Conservation (phyloP, 495 filamentous ascomycete genomes). For the Friedmanniomyces endolithicus region DNA sequence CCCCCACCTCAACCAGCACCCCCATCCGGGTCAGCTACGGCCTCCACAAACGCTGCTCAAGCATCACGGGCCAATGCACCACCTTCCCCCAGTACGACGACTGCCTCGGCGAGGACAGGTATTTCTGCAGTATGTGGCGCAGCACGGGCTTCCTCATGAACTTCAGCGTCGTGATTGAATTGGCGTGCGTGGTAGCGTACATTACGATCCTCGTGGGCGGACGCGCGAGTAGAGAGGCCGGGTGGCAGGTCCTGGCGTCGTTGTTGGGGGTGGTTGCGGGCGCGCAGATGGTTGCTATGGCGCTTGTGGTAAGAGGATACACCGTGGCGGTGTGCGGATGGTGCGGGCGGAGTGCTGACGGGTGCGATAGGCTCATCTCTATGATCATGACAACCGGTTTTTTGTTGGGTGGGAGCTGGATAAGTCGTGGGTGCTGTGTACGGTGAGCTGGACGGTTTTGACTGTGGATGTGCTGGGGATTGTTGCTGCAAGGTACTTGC, state of each 20-base stretch:
- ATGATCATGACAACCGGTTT: slow-evolving; percentile 75
- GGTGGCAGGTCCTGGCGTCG: slow-evolving; percentile 61
- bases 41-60: slow-evolving; percentile 65
- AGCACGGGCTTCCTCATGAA: slow-evolving; percentile 76
- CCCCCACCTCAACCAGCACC: slow-evolving; percentile 29
- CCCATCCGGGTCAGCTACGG: slow-evolving; percentile 59
- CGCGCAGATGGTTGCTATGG: slow-evolving; percentile 58
- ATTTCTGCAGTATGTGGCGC: slow-evolving; percentile 88
- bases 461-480: slow-evolving; percentile 50
- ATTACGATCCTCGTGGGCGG: slow-evolving; percentile 63
- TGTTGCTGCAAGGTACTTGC: slow-evolving; percentile 46
- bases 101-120: slow-evolving; percentile 54
- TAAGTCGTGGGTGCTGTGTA: slow-evolving; percentile 64
- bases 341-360: not conserved
- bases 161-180: slow-evolving; percentile 63
- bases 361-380: slow-evolving; percentile 58
- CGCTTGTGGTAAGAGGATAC: slow-evolving; percentile 61
- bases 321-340: not conserved
- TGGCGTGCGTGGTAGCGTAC: slow-evolving; percentile 62
- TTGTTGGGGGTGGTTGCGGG: slow-evolving; percentile 49
- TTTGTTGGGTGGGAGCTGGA: slow-evolving; percentile 74
- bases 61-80: slow-evolving; percentile 42
- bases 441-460: slow-evolving; percentile 55
- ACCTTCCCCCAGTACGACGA: slow-evolving; percentile 51
- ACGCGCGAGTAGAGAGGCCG: slow-evolving; percentile 56